phyloP scores from a whole-genome alignment of 139 green algal genomes.

The Zygnema circumcarinatum region DNA sequence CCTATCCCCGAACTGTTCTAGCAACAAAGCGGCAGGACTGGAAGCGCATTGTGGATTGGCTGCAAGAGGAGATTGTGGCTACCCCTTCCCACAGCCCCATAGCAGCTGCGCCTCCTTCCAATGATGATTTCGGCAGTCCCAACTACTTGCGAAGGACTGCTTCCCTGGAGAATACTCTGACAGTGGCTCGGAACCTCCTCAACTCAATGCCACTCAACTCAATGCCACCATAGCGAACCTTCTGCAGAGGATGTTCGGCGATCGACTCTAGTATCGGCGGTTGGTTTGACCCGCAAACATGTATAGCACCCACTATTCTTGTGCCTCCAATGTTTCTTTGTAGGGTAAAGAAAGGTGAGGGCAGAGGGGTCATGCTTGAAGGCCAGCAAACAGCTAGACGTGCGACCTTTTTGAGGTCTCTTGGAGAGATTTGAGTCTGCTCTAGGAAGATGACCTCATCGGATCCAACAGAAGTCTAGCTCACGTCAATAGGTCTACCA shows the following conservation, averaged over 20 bases:
- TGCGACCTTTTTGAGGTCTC: too few relatives aligned
- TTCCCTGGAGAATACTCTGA: not conserved
- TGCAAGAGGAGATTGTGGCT: conserved; percentile 13
- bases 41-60: not conserved
- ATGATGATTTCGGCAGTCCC: not conserved
- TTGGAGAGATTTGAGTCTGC: too few relatives aligned
- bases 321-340: not conserved
- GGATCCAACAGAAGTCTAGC: too few relatives aligned
- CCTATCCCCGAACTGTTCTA: not conserved
- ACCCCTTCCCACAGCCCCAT: not conserved
- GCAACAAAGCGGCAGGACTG: not conserved
- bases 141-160: not conserved
- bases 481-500: too few relatives aligned
- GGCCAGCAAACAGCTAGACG: not conserved
- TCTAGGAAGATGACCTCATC: too few relatives aligned
- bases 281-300: not conserved
- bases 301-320: not conserved
- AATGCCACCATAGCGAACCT: too few relatives aligned
- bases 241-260: too few relatives aligned
- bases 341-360: not conserved
- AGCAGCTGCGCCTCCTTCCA: not conserved
- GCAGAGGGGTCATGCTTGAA: not conserved
- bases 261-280: not conserved
- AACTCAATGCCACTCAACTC: not conserved
- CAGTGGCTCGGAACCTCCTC: not conserved